Percentiles rank a stretch among this genome's conserved stretches.
phyloP scores from a whole-genome alignment of 108 stramenopile genomes.

The Mayamaea pseudoterrestris region DNA sequence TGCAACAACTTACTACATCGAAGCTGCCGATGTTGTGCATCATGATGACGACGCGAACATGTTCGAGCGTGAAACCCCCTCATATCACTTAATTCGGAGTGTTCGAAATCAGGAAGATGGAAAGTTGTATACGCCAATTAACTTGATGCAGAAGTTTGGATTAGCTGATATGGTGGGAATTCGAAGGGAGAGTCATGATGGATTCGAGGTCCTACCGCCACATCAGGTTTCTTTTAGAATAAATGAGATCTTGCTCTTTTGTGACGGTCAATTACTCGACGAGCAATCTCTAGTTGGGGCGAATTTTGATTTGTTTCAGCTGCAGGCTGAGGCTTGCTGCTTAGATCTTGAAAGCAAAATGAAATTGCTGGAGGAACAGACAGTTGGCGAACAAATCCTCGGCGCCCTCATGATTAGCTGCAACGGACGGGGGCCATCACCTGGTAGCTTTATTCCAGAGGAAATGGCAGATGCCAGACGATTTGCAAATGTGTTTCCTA shows the following conservation, averaged over 20 bases:
- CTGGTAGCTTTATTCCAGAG: conserved; percentile 11
- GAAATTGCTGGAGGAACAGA: conserved; percentile 14
- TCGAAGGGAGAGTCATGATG: conserved; percentile 15
- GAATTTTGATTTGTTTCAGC: conserved; percentile 35
- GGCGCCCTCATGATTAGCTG: conserved; percentile 47
- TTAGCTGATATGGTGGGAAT: conserved; percentile 29
- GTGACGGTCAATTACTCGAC: background rate
- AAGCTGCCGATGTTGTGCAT: background rate
- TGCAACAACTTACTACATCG: conserved; percentile 12
- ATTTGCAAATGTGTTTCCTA: conserved; percentile 24
- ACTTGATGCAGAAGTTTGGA: conserved; percentile 9
- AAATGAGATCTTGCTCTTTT: conserved; percentile 1
- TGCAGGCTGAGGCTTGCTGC: conserved; percentile 29
- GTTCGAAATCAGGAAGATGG: conserved; percentile 13
- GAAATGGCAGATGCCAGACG: conserved; percentile 40
- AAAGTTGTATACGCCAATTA: conserved; percentile 10
- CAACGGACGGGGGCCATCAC: conserved; percentile 27
- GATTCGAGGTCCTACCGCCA: conserved; percentile 23
- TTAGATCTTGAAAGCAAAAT: conserved; percentile 30
- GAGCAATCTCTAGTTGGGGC: conserved; percentile 15
- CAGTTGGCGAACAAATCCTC: conserved; percentile 22
- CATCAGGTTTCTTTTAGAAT: conserved; percentile 2
- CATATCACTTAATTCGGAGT: conserved; percentile 17
- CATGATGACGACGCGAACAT: conserved; percentile 20
- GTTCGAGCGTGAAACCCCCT: conserved; percentile 7